Base-by-base conservation (phyloP, 1,284 basidiomycete genomes). In the Naganishia sp. region DNA sequence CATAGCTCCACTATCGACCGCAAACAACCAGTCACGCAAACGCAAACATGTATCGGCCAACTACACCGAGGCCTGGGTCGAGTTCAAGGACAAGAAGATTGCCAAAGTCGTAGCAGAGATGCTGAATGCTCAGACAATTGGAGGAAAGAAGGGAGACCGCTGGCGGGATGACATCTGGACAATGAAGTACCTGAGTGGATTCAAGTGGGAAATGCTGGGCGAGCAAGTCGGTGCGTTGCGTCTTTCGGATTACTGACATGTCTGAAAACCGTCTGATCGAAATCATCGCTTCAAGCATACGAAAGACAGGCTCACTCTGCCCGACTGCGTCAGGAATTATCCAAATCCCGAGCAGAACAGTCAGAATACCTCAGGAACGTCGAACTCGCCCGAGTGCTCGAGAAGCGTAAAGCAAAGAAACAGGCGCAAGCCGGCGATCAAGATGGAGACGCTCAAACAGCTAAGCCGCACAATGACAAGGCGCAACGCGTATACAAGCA, bases 101-200 rank as follows among this genome's bases (percentile, higher is more conserved):
- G 96, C 94, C 0, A 87, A 94, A 55, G 88, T 87, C 36, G 89
- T 95, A 1, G 95, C 96, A 6, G 90, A 87, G 66, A 92, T 98
- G 90, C 83, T 99, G 70, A 99, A 99, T 75, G 96, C 95, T 0
- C 88, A 94, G 75, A 87, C 92, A 0, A 95, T 99, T 70, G 96
- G 93, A 9, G 92, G 93, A 2, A 94, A 94, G 82, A 94, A 94
- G 78, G 90, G 92, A 9, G 80, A 81, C 69, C 84, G 91, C 67
- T 98, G 92, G 91, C 84, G 92, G 75, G 94, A 99, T 75, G 94
- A 99, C 71, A 87, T 99, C 7, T 99, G 96, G 96, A 98, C 96
- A 52, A 96, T 99, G 93, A 95, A 95, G 78, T 99, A 99, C 77
- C 83, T 99, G 60, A 93, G 93, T 7, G 90, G 88, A 70, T 99